Evolutionary conservation across 2,329 filamentous ascomycete species (phyloP).

Genomic region (Botrytis hyacinthi): DNA sequence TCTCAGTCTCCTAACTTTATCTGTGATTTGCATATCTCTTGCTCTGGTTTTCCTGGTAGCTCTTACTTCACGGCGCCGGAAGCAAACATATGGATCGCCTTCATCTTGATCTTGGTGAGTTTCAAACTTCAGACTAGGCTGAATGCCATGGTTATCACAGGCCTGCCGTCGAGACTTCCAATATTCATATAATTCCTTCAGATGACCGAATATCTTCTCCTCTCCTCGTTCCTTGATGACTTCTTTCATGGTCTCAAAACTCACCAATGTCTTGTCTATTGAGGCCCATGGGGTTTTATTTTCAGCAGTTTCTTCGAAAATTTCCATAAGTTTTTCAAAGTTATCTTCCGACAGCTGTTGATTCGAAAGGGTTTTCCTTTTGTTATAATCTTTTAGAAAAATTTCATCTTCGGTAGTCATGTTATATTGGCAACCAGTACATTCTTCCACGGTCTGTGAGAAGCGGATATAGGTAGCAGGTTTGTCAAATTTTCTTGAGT

Average conservation of each 20-base stretch:
- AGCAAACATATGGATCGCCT: conserved; percentile 95
- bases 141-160: conserved; percentile 68
- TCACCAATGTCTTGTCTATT: conserved; percentile 82
- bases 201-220: conserved; percentile 52
- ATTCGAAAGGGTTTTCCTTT: conserved; percentile 59
- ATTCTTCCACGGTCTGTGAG: conserved; percentile 97
- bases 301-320: conserved; percentile 85
- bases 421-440: conserved; percentile 85
- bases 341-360: conserved; percentile 79
- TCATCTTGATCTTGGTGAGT: conserved; percentile 93
- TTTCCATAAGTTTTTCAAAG: conserved; percentile 91
- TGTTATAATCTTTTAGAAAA: conserved; percentile 81
- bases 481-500: conserved; percentile 74
- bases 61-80: conserved; percentile 89
- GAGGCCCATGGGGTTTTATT: conserved; percentile 84
- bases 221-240: conserved; percentile 53
- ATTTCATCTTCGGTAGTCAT: conserved; percentile 88
- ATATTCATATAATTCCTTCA: conserved; percentile 82
- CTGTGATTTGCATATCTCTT: conserved; percentile 88
- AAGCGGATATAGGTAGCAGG: conserved; percentile 95
- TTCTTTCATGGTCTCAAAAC: conserved; percentile 73
- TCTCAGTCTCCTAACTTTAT: conserved; percentile 89
- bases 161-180: conserved; percentile 74
- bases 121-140: conserved; percentile 86
- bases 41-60: conserved; percentile 93